Conservation (phyloP, 1,139 yeast species). For the Spathaspora sp. region DNA sequence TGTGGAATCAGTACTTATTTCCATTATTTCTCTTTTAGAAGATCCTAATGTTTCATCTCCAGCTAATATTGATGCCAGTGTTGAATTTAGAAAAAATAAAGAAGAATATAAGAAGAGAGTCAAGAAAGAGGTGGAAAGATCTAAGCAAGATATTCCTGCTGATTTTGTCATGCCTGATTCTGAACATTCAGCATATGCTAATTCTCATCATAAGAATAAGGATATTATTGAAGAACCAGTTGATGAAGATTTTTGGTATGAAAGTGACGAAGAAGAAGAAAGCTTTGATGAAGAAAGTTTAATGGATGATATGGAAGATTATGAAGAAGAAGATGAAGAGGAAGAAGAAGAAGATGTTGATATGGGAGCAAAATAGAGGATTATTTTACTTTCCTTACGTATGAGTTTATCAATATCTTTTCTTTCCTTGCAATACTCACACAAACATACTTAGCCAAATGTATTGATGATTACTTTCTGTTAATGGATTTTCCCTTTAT, state of each 20-base stretch:
- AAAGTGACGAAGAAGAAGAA: slow-evolving; percentile 56
- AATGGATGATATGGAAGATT: slow-evolving; percentile 54
- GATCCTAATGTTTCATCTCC: slow-evolving; percentile 94
- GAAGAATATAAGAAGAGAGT: slow-evolving; percentile 80
- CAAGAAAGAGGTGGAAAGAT: slow-evolving; percentile 76
- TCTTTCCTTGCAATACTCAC: background rate
- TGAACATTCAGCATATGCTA: slow-evolving; percentile 60
- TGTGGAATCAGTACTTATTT: slow-evolving; percentile 85
- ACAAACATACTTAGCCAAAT: no score
- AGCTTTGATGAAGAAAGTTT: slow-evolving; percentile 55
- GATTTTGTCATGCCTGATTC: slow-evolving; percentile 79
- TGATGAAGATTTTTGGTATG: slow-evolving; percentile 88
- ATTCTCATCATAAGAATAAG: slow-evolving; percentile 35
- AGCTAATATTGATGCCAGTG: slow-evolving; percentile 96
- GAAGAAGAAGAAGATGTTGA: slow-evolving; percentile 49
- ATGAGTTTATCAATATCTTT: background rate
- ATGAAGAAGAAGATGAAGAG: slow-evolving; percentile 57
- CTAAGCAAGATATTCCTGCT: slow-evolving; percentile 80
- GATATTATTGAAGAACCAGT: slow-evolving; percentile 61
- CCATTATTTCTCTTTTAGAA: slow-evolving; percentile 84
- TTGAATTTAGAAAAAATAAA: slow-evolving; percentile 82
- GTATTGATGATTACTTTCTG: background rate
- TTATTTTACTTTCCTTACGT: background rate
- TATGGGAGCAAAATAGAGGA: slow-evolving; percentile 27
- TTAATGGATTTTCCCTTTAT: background rate